phyloP scores from a whole-genome alignment of 179 eudicot genomes.

The Gypsophila paniculata region DNA sequence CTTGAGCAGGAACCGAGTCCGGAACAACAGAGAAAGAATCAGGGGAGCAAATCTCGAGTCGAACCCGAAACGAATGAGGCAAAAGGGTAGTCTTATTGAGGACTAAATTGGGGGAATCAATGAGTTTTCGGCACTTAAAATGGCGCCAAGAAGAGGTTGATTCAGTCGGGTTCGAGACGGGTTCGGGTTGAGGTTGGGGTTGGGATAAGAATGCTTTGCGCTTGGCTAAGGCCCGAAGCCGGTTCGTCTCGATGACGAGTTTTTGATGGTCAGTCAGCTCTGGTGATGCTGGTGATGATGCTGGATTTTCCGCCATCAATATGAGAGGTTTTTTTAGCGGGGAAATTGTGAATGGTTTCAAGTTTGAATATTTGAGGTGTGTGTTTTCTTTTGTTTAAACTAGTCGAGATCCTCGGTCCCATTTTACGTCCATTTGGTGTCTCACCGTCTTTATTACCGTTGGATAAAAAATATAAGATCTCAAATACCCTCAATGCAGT shows the following conservation, averaged over 20 bases:
- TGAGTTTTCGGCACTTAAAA: constrained; percentile 59
- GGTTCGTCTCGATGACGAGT: constrained; percentile 57
- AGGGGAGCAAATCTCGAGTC: constrained; percentile 77
- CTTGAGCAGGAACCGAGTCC: constrained; percentile 40
- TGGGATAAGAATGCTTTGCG: constrained; percentile 48
- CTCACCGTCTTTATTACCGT: too few species aligned
- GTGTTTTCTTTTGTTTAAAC: too few species aligned
- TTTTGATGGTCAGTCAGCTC: constrained; percentile 68
- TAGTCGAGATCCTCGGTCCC: too few species aligned
- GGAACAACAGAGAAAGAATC: constrained; percentile 71
- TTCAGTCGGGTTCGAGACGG: not conserved
- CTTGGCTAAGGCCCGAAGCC: constrained; percentile 68
- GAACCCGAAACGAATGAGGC: constrained; percentile 37
- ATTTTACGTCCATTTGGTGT: too few species aligned
- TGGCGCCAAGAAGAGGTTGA: constrained; percentile 36
- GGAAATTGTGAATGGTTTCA: not conserved
- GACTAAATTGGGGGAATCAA: constrained; percentile 7
- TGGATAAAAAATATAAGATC: too few species aligned
- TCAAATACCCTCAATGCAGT: too few species aligned
- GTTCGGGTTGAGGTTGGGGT: constrained; percentile 9
- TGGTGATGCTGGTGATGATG: constrained; percentile 31
- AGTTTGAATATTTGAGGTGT: not conserved
- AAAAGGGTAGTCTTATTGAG: constrained; percentile 22
- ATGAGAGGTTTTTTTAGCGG: not conserved
- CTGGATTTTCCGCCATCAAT: constrained; percentile 30